Percentiles rank a stretch among this genome's conserved stretches.
Evolutionary conservation across 2,329 filamentous ascomycete species (phyloP).

Genomic region (Fusarium veterinarium): DNA sequence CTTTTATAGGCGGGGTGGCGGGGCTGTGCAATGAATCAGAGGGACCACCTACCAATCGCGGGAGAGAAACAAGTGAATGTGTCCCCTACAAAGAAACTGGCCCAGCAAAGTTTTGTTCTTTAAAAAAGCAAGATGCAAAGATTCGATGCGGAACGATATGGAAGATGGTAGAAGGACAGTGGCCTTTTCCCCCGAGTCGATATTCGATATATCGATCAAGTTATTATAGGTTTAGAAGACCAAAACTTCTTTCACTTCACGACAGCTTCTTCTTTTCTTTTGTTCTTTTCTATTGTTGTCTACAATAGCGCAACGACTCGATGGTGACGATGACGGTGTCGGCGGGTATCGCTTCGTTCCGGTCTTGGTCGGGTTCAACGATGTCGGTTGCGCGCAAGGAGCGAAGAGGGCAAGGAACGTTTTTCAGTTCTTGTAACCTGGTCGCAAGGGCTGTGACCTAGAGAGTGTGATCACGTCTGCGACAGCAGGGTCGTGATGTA

Average conservation of each 20-base stretch:
- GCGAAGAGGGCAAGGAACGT: conserved; percentile 54
- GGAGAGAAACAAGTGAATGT: conserved; percentile 99
- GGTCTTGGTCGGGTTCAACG: conserved; percentile 51
- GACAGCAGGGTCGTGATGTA: conserved; percentile 23
- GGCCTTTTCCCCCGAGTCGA: neutral
- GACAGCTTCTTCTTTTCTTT: conserved; percentile 37
- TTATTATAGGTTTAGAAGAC: conserved; percentile 34
- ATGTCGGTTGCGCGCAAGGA: conserved; percentile 50
- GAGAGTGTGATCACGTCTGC: conserved; percentile 40
- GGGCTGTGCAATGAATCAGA: conserved; percentile 41
- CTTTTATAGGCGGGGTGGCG: conserved; percentile 42
- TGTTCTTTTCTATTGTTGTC: conserved; percentile 48
- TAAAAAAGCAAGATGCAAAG: conserved; percentile 35
- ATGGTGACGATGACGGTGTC: conserved; percentile 48
- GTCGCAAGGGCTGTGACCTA: conserved; percentile 43
- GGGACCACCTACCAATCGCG: conserved; percentile 69
- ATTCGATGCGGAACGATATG: conserved; percentile 38
- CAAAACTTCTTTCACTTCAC: conserved; percentile 47
- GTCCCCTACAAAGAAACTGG: conserved; percentile 75
- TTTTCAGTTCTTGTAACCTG: conserved; percentile 55
- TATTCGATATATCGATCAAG: conserved; percentile 23
- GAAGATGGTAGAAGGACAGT: conserved; percentile 4
- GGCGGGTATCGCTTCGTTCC: conserved; percentile 50
- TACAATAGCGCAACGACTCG: conserved; percentile 52
- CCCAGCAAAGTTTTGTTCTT: conserved; percentile 38